Conservation (phyloP, 305 asterid species). For the Plantago lanceolata region DNA sequence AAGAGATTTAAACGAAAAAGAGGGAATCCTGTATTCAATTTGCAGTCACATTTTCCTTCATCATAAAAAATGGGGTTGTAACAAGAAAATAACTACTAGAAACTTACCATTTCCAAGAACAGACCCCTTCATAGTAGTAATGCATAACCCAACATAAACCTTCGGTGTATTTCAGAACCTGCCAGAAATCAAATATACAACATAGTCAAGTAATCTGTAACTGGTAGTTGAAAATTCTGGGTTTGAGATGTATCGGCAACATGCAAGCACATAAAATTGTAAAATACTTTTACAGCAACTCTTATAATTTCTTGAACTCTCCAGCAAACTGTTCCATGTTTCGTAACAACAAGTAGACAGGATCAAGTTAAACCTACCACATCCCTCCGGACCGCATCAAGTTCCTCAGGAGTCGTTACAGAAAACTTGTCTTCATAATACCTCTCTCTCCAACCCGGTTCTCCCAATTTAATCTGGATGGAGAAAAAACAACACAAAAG, state of each 20-base stretch:
- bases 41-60: background rate
- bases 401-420: constrained; percentile 71
- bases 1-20: no score
- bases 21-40: background rate
- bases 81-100: constrained; percentile 17
- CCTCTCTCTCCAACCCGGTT: constrained; percentile 92
- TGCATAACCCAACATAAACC: constrained; percentile 99
- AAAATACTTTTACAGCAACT: background rate
- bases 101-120: constrained; percentile 94
- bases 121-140: constrained; percentile 95
- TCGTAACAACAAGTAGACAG: background rate
- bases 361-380: constrained; percentile 50
- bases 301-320: background rate
- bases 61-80: background rate
- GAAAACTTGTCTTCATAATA: constrained; percentile 88
- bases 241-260: background rate
- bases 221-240: background rate
- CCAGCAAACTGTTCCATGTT: background rate
- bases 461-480: constrained; percentile 77
- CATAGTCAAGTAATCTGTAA: background rate
- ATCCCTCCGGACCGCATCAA: constrained; percentile 67
- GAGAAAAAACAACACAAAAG: constrained; percentile 8
- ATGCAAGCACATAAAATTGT: background rate
- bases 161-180: constrained; percentile 84
- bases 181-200: constrained; percentile 25